Conservation (phyloP, 371 early-diverging fungal species). For the Phascolomyces articulosus region DNA sequence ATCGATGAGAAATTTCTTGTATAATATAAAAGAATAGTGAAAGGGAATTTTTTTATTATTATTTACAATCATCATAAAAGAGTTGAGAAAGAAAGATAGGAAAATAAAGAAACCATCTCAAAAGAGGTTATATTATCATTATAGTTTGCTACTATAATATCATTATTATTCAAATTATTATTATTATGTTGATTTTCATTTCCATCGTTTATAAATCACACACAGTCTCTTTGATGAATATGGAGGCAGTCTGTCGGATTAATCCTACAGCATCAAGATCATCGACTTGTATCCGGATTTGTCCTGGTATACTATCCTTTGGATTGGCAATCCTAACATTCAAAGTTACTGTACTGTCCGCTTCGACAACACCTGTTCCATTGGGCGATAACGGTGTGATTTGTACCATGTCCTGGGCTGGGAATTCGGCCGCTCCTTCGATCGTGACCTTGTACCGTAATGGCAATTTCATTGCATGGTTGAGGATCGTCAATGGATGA, state of each 20-base stretch:
- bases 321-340: constrained; percentile 65
- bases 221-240: constrained; percentile 69
- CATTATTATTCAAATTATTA: too few species aligned
- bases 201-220: constrained; percentile 34
- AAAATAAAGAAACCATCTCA: neutral
- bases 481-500: constrained; percentile 59
- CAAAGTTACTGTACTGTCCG: constrained; percentile 60
- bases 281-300: constrained; percentile 74
- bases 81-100: constrained; percentile 1
- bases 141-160: too few species aligned
- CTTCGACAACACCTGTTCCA: constrained; percentile 58
- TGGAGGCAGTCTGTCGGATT: constrained; percentile 63
- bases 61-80: neutral
- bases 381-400: constrained; percentile 59
- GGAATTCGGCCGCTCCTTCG: constrained; percentile 79
- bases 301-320: constrained; percentile 76
- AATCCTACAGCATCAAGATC: constrained; percentile 73
- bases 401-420: constrained; percentile 61
- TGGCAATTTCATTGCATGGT: constrained; percentile 67
- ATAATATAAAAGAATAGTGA: too few species aligned
- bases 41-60: neutral
- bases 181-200: too few species aligned
- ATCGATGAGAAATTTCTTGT: too few species aligned
- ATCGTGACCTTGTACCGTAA: constrained; percentile 69
- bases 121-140: too few species aligned